Percentiles rank a stretch among this genome's conserved stretches.
Conservation (phyloP, 139 green algal genomes). For the Diplosphaera chodatii region DNA sequence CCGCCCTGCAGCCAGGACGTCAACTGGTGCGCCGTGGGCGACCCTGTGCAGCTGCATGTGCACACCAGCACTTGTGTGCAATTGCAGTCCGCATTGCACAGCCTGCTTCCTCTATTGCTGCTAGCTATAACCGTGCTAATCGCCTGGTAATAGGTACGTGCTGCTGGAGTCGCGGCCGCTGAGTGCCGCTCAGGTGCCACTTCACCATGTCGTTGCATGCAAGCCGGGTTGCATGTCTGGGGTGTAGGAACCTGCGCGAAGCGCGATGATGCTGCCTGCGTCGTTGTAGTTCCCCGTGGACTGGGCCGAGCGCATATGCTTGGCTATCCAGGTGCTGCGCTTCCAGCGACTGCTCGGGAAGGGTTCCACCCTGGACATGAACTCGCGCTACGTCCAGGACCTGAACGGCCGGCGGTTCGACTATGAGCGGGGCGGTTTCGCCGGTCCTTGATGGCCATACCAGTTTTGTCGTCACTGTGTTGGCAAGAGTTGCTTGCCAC, state of each 20-base stretch:
- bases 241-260: too few species aligned
- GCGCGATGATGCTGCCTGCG: too few species aligned
- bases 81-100: too few species aligned
- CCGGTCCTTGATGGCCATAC: too few species aligned
- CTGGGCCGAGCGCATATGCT: too few species aligned
- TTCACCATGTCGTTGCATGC: too few species aligned
- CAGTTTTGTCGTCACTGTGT: too few species aligned
- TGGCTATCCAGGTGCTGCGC: slow-evolving; percentile 21
- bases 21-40: slow-evolving; percentile 61
- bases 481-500: too few species aligned
- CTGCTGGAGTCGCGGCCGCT: not conserved
- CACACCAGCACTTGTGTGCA: not conserved
- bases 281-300: too few species aligned
- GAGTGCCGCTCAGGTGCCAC: slow-evolving; percentile 19
- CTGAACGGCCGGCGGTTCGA: slow-evolving; percentile 30
- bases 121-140: too few species aligned
- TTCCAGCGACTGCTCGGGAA: slow-evolving; percentile 48
- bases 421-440: slow-evolving; percentile 11
- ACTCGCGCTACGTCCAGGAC: slow-evolving; percentile 44
- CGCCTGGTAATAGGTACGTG: not conserved
- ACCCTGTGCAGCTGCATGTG: slow-evolving; percentile 31
- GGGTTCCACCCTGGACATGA: slow-evolving; percentile 29
- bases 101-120: too few species aligned
- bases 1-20: slow-evolving; percentile 77
- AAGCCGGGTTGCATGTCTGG: too few species aligned